These are phyloP conservation scores for Phytomonas sp. DNA, from an alignment of 208 protist species.

Conservation along the genomic window DNA sequence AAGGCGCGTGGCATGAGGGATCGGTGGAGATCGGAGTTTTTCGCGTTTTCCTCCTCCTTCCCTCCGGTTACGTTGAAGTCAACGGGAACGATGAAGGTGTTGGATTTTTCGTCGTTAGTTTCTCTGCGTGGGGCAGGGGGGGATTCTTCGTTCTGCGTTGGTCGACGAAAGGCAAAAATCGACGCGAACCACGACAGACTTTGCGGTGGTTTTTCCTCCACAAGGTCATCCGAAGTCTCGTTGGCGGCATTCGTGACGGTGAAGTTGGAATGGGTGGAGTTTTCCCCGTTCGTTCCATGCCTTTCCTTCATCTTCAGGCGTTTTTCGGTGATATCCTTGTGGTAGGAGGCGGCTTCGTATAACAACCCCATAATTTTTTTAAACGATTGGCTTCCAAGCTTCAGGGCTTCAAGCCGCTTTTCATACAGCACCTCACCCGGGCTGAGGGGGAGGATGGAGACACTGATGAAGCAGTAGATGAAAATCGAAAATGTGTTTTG, in stretches of 20 bases:
- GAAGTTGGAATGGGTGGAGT: neutral
- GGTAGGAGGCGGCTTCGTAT: conserved; percentile 31
- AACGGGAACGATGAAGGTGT: neutral
- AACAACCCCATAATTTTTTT: conserved; percentile 42
- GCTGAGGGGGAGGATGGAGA: conserved; percentile 57
- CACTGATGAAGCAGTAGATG: conserved; percentile 69
- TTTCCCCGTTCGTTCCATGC: neutral
- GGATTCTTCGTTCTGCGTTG: too few relatives aligned
- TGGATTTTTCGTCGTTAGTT: too few relatives aligned
- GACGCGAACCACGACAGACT: too few relatives aligned
- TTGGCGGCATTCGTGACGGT: too few relatives aligned
- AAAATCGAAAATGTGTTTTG: conserved; percentile 80
- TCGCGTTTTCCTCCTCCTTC: neutral
- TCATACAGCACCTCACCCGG: conserved; percentile 42
- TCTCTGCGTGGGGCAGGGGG: too few relatives aligned
- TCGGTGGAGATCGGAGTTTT: neutral
- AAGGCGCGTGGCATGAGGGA: conserved; percentile 28
- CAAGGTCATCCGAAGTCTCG: too few relatives aligned
- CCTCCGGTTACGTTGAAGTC: neutral
- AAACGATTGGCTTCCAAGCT: conserved; percentile 26
- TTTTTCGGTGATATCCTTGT: conserved; percentile 10
- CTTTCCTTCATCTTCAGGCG: neutral
- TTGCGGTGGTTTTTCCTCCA: too few relatives aligned
- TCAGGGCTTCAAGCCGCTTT: conserved; percentile 43
- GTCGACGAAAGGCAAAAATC: too few relatives aligned